These are phyloP conservation scores for Magnusiomyces tetraspermus DNA, from an alignment of 1,139 yeast genomes.

Conservation along the genomic window DNA sequence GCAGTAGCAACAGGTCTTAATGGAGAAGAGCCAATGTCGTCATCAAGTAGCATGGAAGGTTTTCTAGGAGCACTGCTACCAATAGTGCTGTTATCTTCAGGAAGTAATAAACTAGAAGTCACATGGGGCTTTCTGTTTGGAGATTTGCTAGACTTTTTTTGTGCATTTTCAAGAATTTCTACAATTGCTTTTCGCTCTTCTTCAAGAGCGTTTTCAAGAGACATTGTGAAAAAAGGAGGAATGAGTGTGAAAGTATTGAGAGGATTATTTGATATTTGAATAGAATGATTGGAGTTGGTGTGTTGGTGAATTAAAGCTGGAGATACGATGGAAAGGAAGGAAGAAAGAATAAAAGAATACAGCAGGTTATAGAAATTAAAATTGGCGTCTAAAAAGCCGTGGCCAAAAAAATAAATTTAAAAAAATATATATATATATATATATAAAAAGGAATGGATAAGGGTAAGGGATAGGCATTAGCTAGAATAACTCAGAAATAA, in stretches of 20 bases:
- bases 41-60: constrained; percentile 8
- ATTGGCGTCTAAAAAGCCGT: no score
- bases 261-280: neutral
- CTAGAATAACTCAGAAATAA: no score
- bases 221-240: no score
- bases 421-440: no score
- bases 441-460: no score
- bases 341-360: no score
- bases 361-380: no score
- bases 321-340: neutral
- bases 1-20: neutral
- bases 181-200: constrained; percentile 38
- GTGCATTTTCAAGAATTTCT: constrained; percentile 27
- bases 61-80: constrained; percentile 4
- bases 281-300: neutral
- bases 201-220: constrained; percentile 40
- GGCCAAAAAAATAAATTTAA: no score
- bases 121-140: constrained; percentile 9
- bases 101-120: constrained; percentile 5
- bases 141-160: constrained; percentile 6
- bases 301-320: neutral
- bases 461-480: no score
- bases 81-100: no score
- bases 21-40: neutral
- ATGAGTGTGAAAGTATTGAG: neutral